These are phyloP conservation scores for Salix dunnii DNA, from an alignment of 345 rosid genomes.

Conservation along the genomic window DNA sequence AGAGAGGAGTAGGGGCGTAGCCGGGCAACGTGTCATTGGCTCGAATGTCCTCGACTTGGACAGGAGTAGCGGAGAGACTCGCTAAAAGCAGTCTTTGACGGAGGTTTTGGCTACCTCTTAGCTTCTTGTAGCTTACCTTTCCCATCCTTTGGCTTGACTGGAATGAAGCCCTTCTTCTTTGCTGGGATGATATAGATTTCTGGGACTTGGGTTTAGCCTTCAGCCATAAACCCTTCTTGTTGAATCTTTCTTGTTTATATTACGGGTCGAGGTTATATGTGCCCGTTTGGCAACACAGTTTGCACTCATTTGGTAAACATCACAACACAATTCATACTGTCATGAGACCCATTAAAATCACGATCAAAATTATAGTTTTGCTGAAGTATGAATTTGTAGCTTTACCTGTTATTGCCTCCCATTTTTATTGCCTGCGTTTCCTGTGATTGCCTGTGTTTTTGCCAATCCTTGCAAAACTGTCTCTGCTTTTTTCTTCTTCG, in stretches of 20 bases:
- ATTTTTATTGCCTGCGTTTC: no score
- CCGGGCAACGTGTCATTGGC: slow-evolving; percentile 66
- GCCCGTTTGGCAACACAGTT: no score
- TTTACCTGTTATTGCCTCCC: no score
- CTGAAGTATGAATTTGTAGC: no score
- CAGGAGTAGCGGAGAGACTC: slow-evolving; percentile 58
- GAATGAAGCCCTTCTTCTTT: not conserved
- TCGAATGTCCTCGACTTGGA: slow-evolving; percentile 64
- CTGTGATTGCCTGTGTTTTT: no score
- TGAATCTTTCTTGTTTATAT: not conserved
- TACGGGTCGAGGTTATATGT: not conserved
- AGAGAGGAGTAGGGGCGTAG: slow-evolving; percentile 69
- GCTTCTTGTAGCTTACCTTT: slow-evolving; percentile 52
- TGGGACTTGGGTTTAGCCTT: not conserved
- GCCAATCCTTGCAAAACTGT: no score
- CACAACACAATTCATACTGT: no score
- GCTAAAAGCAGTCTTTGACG: slow-evolving; percentile 74
- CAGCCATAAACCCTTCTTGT: not conserved
- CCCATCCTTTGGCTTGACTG: slow-evolving; percentile 36
- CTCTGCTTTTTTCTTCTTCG: no score
- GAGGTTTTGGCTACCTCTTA: slow-evolving; percentile 71
- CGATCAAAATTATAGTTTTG: no score
- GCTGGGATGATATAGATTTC: not conserved
- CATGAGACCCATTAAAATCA: no score
- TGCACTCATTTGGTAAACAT: no score